A percentile compares a stretch with the other conserved stretches of the same genome.
phyloP scores from a whole-genome alignment of 2,329 filamentous ascomycete species.

The Xenoacremonium recifei region DNA sequence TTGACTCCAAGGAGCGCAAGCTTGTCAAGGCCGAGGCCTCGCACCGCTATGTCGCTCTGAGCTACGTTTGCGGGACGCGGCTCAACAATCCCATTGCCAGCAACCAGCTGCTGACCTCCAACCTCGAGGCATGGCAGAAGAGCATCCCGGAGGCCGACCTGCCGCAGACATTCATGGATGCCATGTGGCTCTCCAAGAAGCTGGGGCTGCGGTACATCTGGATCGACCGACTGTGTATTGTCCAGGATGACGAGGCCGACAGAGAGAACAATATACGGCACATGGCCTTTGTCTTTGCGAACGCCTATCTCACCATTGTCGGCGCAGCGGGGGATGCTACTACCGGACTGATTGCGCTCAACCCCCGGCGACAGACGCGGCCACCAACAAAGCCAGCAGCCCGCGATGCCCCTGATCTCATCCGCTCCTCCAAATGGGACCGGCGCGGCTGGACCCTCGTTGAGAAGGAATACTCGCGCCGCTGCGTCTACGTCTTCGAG shows the following conservation, averaged over 20 bases:
- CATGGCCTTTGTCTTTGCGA: constrained; percentile 46
- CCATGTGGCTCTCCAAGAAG: constrained; percentile 43
- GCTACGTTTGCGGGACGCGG: constrained; percentile 43
- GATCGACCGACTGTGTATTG: constrained; percentile 46
- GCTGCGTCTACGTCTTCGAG: constrained; percentile 43
- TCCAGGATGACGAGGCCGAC: constrained; percentile 42
- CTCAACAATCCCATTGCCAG: constrained; percentile 24
- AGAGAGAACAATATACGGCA: constrained; percentile 39
- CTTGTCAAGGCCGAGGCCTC: constrained; percentile 37
- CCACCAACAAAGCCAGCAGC: constrained; percentile 20
- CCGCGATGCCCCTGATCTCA: constrained; percentile 36
- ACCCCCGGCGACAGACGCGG: constrained; percentile 31
- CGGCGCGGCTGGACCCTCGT: constrained; percentile 44
- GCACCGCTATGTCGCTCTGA: constrained; percentile 44
- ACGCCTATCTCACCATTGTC: constrained; percentile 44
- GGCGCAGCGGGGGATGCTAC: constrained; percentile 40
- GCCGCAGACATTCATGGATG: constrained; percentile 42
- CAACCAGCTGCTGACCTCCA: constrained; percentile 34
- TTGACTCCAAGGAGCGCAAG: constrained; percentile 39
- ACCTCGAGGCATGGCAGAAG: constrained; percentile 35
- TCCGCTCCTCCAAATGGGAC: constrained; percentile 39
- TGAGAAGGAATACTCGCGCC: constrained; percentile 41
- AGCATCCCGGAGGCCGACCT: constrained; percentile 36
- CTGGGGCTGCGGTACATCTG: constrained; percentile 43
- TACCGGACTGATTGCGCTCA: constrained; percentile 36